Percentiles rank a stretch among this genome's conserved stretches.
Evolutionary conservation across 306 rosid genomes (phyloP).

Genomic region (Cyclanthera cordifolia): DNA sequence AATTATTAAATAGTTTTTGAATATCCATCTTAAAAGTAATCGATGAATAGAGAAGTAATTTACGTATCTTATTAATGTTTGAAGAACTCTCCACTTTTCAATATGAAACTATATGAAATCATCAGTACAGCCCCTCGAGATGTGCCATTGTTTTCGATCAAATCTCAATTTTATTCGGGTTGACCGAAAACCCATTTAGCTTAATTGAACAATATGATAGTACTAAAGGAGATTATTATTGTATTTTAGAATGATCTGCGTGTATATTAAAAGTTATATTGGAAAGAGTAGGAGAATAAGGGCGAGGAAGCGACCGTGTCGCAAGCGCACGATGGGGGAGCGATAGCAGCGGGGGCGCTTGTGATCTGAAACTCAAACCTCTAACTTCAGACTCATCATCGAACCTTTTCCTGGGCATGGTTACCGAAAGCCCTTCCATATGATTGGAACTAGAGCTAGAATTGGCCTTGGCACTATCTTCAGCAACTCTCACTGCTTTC

Average conservation of each 20-base stretch:
- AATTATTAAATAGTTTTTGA: no score
- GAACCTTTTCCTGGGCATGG: not conserved
- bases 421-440: not conserved
- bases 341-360: not conserved
- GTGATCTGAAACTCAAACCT: not conserved
- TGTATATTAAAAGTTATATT: slow-evolving; percentile 2
- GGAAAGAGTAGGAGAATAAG: not conserved
- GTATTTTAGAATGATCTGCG: not conserved
- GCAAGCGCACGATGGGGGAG: not conserved
- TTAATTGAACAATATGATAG: not conserved
- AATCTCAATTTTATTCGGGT: no score
- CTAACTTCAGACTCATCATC: slow-evolving; percentile 1
- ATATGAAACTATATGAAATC: no score
- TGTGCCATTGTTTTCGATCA: no score
- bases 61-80: no score
- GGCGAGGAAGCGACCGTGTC: slow-evolving; percentile 11
- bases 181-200: no score
- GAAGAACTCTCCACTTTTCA: no score
- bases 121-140: no score
- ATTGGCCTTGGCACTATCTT: slow-evolving; percentile 9
- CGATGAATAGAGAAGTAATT: no score
- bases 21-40: no score
- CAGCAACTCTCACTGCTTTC: slow-evolving; percentile 57
- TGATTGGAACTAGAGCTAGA: no score
- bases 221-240: not conserved